These are phyloP conservation scores for Purshia tridentata DNA, from an alignment of 306 rosid genomes.

Conservation along the genomic window DNA sequence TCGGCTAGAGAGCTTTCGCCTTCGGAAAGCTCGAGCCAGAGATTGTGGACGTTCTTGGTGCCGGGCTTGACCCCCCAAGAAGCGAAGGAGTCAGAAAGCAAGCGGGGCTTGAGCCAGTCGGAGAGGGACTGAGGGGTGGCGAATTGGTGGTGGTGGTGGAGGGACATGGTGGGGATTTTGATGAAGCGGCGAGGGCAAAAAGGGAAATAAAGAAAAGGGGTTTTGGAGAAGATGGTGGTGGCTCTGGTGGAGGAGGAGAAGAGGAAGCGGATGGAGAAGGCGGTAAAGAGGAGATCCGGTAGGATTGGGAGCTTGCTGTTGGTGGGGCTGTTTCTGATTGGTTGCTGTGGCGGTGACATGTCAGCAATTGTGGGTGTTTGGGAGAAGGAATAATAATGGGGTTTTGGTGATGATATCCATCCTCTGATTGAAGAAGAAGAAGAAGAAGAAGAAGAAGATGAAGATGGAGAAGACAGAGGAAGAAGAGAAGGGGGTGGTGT, in stretches of 20 bases:
- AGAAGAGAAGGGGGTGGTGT: neutral
- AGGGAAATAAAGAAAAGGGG: slow-evolving; percentile 43
- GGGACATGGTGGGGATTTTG: slow-evolving; percentile 72
- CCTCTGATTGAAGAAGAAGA: neutral
- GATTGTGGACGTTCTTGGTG: slow-evolving; percentile 91
- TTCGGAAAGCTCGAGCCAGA: slow-evolving; percentile 86
- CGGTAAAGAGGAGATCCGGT: slow-evolving; percentile 59
- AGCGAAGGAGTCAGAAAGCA: slow-evolving; percentile 79
- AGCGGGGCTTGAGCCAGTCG: slow-evolving; percentile 79
- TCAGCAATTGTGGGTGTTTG: neutral
- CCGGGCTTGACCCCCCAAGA: slow-evolving; percentile 93
- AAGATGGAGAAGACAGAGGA: neutral
- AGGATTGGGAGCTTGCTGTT: slow-evolving; percentile 38
- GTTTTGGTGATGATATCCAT: slow-evolving; percentile 33
- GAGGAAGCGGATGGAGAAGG: slow-evolving; percentile 61
- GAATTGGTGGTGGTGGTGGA: slow-evolving; percentile 37
- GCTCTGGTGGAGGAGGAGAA: slow-evolving; percentile 50
- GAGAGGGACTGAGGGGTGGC: slow-evolving; percentile 72
- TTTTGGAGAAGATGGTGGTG: slow-evolving; percentile 11
- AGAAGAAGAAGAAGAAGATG: neutral
- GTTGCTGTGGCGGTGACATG: slow-evolving; percentile 46
- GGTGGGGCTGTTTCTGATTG: slow-evolving; percentile 31
- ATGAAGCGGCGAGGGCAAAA: slow-evolving; percentile 54
- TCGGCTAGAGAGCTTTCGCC: slow-evolving; percentile 84
- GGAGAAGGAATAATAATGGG: neutral